Base-by-base conservation (phyloP, 202 grass and related monocot species). In the Eragrostis tef region DNA sequence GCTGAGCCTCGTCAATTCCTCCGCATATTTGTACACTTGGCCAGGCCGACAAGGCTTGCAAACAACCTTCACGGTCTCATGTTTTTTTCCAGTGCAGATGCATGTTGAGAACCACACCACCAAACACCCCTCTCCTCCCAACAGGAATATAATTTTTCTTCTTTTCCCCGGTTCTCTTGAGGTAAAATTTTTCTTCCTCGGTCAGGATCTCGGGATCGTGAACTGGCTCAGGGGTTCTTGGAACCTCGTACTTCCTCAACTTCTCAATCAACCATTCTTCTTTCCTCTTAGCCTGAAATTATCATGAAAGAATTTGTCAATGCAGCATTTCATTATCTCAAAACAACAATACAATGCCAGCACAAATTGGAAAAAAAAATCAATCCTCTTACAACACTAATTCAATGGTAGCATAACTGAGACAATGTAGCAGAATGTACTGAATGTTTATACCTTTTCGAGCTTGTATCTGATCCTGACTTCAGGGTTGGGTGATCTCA, bases 231-330 rank as follows among this genome's bases (percentile, higher is more conserved):
- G 50, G 85, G 44, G 63, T 68, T 72, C 59, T 86, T 0, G 66
- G 83, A 43, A 86, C 6, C 31, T 95, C 93, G 3, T 95, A 95
- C 79, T 92, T 95, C 67, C 93, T 88, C 58, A 92, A 77, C 48
- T 95, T 95, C 65, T 95, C 93, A 67, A 92, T 95, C 56, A 95
- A 15, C 93, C 90, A 95, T 74, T 86, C 90, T 71, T 95, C 93
- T 81, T 95, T 95, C 74, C 90, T 88, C 84, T 92, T 95, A 9
- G 90, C 93, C 90, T 90, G 63, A 53, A 2, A 94, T 26, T 19
- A 41, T 27, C 9, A 84, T 11, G 2, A 27, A 21, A 67, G 56
- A 68, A 66, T 64, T 52, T 64, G 42, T 62, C 29, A 76, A 43
- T 53, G 44, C 8, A 7, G 3, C 29, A 12, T 3, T 64, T 34